Percentiles rank a stretch among this genome's conserved stretches.
Evolutionary conservation across 1,284 basidiomycete species (phyloP).

Genomic region (Peniophora sp.): DNA sequence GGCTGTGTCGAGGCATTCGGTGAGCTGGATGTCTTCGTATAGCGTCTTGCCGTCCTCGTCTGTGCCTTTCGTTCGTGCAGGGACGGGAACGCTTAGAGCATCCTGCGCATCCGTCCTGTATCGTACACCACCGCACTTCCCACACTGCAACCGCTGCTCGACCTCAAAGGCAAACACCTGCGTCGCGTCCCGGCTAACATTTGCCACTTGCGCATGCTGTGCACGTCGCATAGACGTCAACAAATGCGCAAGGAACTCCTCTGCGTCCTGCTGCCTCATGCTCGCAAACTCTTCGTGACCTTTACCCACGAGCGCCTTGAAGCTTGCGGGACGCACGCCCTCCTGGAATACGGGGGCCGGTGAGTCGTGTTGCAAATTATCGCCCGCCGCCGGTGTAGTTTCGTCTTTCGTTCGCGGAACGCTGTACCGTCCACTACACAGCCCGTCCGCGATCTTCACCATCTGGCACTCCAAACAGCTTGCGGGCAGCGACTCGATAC

Average conservation of each 20-base stretch:
- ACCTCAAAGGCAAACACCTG: conserved; percentile 74
- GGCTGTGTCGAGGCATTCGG: conserved; percentile 61
- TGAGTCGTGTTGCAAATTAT: conserved; percentile 29
- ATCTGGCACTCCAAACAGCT: conserved; percentile 93
- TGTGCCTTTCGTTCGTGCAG: conserved; percentile 47
- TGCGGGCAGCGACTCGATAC: conserved; percentile 67
- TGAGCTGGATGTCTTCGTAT: conserved; percentile 68
- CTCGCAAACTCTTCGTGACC: conserved; percentile 94
- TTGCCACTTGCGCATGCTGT: conserved; percentile 34
- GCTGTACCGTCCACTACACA: conserved; percentile 90
- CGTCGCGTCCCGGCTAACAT: conserved; percentile 52
- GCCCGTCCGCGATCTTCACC: conserved; percentile 87
- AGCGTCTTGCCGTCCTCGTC: conserved; percentile 53
- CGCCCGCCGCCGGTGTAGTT: conserved; percentile 16
- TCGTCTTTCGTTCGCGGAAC: conserved; percentile 37
- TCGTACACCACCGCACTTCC: conserved; percentile 78
- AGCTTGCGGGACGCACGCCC: conserved; percentile 78
- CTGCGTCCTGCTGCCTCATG: conserved; percentile 96
- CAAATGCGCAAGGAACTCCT: conserved; percentile 89
- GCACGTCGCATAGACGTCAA: conserved; percentile 65
- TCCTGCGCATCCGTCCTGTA: conserved; percentile 81
- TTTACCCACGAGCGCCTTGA: conserved; percentile 88
- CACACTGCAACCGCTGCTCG: conserved; percentile 84
- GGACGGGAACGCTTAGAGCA: conserved; percentile 74
- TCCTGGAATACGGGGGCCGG: conserved; percentile 71